A percentile compares a stretch with the other conserved stretches of the same genome.
phyloP scores from a whole-genome alignment of 441 rosid species.

The Theobroma grandiflorum region DNA sequence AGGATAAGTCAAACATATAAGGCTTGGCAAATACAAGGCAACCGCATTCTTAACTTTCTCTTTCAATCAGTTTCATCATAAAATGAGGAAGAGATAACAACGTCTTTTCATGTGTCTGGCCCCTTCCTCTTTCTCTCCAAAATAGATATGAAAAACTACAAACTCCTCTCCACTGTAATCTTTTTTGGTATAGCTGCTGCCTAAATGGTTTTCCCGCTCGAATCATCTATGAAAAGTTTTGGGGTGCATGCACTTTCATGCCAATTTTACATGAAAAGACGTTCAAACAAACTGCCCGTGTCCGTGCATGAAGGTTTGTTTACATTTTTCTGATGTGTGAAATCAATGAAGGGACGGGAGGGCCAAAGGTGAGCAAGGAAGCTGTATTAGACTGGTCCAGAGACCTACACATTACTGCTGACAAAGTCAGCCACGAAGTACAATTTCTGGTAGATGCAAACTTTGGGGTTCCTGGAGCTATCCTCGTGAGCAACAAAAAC shows the following conservation, averaged over 20 bases:
- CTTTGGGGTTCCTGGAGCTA: constrained; percentile 6
- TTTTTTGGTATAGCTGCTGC: not conserved
- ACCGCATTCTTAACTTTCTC: too few species aligned
- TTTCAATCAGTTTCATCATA: not conserved
- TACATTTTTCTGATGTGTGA: not conserved
- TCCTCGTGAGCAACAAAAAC: not conserved
- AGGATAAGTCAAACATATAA: not conserved
- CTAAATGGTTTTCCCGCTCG: not conserved
- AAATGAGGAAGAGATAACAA: not conserved
- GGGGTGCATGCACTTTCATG: not conserved
- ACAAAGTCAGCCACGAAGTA: not conserved
- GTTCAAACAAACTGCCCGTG: too few species aligned
- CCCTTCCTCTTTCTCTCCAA: not conserved
- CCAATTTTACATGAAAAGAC: too few species aligned
- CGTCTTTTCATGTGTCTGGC: not conserved
- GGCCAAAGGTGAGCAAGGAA: constrained; percentile 21
- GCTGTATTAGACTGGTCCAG: constrained; percentile 1
- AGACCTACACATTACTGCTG: not conserved
- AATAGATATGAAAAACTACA: not conserved
- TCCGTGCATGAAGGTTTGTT: not conserved
- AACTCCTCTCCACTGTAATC: not conserved
- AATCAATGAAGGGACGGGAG: not conserved
- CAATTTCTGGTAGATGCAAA: constrained; percentile 9
- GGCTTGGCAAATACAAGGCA: not conserved
- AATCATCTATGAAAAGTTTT: not conserved